Evolutionary conservation across 805 yeast genomes (phyloP).

Genomic region (Saturnispora mendoncae): DNA sequence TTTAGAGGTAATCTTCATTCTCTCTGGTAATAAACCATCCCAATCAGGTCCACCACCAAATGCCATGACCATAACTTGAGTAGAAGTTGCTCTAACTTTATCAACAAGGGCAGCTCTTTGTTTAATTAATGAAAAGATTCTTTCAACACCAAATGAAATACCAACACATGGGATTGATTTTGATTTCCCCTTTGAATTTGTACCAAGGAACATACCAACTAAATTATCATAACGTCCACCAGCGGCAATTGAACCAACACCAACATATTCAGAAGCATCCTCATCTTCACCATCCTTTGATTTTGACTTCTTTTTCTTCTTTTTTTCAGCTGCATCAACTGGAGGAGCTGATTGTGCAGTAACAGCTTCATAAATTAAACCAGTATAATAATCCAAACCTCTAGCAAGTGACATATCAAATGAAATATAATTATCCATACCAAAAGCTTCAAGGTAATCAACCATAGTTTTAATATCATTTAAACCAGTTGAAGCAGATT

Average conservation of each 20-base stretch:
- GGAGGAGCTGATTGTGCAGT: slow-evolving; percentile 97
- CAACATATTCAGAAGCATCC: slow-evolving; percentile 93
- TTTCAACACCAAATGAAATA: slow-evolving; percentile 92
- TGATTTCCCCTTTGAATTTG: slow-evolving; percentile 65
- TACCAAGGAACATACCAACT: slow-evolving; percentile 89
- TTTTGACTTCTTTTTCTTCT: slow-evolving; percentile 16
- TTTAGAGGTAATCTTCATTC: slow-evolving; percentile 76
- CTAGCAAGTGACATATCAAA: slow-evolving; percentile 94
- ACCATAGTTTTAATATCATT: slow-evolving; percentile 69
- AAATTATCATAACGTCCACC: slow-evolving; percentile 97
- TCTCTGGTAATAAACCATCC: slow-evolving; percentile 86
- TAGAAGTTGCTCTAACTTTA: slow-evolving; percentile 69
- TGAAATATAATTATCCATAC: slow-evolving; percentile 55
- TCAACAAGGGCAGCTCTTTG: slow-evolving; percentile 58
- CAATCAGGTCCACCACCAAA: slow-evolving; percentile 97
- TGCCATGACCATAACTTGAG: slow-evolving; percentile 95
- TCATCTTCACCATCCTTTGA: slow-evolving; percentile 43
- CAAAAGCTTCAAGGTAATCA: slow-evolving; percentile 76
- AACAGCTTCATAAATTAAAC: slow-evolving; percentile 93
- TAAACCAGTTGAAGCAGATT: slow-evolving; percentile 71
- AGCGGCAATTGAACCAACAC: slow-evolving; percentile 97
- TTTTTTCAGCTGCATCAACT: slow-evolving; percentile 55
- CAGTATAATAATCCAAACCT: slow-evolving; percentile 96
- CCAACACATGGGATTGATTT: slow-evolving; percentile 93
- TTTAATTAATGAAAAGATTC: slow-evolving; percentile 83